phyloP scores from a whole-genome alignment of 1,284 basidiomycete species.

The Heliocybe sulcata region DNA sequence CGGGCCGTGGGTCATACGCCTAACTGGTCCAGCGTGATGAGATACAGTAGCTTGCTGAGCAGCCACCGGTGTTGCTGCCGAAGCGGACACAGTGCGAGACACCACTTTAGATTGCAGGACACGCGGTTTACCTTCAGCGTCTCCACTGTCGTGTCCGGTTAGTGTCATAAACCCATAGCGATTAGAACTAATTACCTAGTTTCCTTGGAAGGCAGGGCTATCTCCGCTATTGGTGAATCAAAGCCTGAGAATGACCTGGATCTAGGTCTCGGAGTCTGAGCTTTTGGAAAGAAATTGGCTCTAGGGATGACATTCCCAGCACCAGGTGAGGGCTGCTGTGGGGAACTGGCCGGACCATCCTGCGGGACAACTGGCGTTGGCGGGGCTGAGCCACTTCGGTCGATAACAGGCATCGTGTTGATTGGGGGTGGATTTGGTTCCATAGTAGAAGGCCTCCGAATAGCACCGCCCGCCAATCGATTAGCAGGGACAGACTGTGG shows the following conservation, averaged over 20 bases:
- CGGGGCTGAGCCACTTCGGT: not conserved
- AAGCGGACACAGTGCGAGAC: not conserved
- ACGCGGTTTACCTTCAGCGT: not conserved
- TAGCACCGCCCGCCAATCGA: not conserved
- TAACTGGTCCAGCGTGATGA: slow-evolving; percentile 7
- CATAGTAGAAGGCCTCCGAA: not conserved
- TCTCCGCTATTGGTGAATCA: slow-evolving; percentile 29
- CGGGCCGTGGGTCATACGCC: slow-evolving; percentile 26
- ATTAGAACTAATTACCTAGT: slow-evolving; percentile 25
- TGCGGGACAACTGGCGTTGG: not conserved
- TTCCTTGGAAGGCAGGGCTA: slow-evolving; percentile 19
- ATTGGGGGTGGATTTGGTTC: not conserved
- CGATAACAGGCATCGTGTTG: not conserved
- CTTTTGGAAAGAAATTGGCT: slow-evolving; percentile 56
- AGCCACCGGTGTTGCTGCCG: slow-evolving; percentile 2
- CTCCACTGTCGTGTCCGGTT: not conserved
- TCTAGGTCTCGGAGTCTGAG: slow-evolving; percentile 44
- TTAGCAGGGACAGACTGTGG: slow-evolving; percentile 27
- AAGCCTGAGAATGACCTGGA: slow-evolving; percentile 73
- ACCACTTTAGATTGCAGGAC: not conserved
- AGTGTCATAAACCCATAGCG: not conserved
- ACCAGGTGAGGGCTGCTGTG: not conserved
- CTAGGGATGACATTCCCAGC: slow-evolving; percentile 34
- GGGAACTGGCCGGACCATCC: not conserved
- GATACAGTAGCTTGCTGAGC: slow-evolving; percentile 1